A percentile compares a stretch with the other conserved stretches of the same genome.
phyloP scores from a whole-genome alignment of 2,329 filamentous ascomycete species.

The Fusarium fracticaudum region DNA sequence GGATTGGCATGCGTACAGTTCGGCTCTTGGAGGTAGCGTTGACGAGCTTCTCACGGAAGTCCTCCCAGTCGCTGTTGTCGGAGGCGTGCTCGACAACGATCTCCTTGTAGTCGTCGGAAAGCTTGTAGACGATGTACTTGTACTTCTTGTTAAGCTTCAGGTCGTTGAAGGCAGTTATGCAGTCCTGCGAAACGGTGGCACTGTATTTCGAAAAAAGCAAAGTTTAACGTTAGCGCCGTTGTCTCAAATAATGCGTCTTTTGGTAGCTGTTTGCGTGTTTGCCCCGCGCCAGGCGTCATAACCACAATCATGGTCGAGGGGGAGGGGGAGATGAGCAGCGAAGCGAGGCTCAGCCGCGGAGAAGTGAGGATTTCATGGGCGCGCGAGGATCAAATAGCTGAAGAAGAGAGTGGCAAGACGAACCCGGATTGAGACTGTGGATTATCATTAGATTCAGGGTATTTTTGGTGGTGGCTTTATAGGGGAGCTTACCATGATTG shows the following conservation, averaged over 20 bases:
- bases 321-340: constrained; percentile 19
- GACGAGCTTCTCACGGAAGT: constrained; percentile 80
- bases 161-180: constrained; percentile 78
- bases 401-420: constrained; percentile 33
- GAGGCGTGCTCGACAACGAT: constrained; percentile 83
- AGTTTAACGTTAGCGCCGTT: constrained; percentile 38
- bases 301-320: constrained; percentile 30
- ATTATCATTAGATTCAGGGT: constrained; percentile 27
- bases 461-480: constrained; percentile 13
- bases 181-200: constrained; percentile 77
- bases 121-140: constrained; percentile 91
- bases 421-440: constrained; percentile 75
- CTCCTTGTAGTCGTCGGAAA: constrained; percentile 83
- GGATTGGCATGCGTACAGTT: constrained; percentile 57
- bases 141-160: constrained; percentile 83
- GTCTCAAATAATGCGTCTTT: constrained; percentile 17
- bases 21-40: constrained; percentile 77
- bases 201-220: constrained; percentile 53
- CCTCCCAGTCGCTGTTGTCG: constrained; percentile 72
- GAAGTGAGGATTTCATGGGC: constrained; percentile 17
- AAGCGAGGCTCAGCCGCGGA: constrained; percentile 16
- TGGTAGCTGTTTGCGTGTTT: constrained; percentile 19
- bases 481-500: constrained; percentile 53
- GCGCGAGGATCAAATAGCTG: constrained; percentile 14
- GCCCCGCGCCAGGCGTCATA: constrained; percentile 38